A percentile compares a stretch with the other conserved stretches of the same genome.
phyloP scores from a whole-genome alignment of 768 basidiomycete species.

The Xanthoconium purpureum region DNA sequence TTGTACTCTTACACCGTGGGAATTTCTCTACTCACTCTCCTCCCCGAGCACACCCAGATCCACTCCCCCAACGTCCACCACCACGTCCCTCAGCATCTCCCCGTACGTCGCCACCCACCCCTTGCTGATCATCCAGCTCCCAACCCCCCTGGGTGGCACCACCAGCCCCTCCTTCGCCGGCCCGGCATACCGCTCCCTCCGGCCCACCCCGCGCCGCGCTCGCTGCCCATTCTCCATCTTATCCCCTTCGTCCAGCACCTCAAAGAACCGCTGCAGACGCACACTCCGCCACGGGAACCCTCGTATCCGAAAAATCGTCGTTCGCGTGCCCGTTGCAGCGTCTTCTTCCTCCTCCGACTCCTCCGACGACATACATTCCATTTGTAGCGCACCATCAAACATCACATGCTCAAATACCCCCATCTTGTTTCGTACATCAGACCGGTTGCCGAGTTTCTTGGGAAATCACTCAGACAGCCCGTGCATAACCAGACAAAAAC shows the following conservation, averaged over 20 bases:
- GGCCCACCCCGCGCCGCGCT: conserved; percentile 58
- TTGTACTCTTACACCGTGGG: conserved; percentile 9
- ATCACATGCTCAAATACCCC: conserved; percentile 54
- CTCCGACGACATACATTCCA: conserved; percentile 80
- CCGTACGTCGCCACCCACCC: conserved; percentile 53
- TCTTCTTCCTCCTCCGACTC: conserved; percentile 61
- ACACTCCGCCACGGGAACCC: conserved; percentile 68
- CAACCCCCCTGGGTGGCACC: conserved; percentile 62
- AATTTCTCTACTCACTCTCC: conserved; percentile 43
- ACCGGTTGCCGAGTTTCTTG: conserved; percentile 69
- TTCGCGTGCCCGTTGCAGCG: conserved; percentile 24
- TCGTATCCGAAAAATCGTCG: conserved; percentile 48
- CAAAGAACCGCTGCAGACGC: conserved; percentile 59
- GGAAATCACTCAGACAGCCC: neutral
- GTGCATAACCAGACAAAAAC: conserved; percentile 20
- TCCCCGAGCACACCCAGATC: conserved; percentile 56
- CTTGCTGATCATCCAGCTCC: conserved; percentile 75
- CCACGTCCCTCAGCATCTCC: conserved; percentile 45
- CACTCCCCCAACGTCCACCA: conserved; percentile 44
- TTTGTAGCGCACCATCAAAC: conserved; percentile 68
- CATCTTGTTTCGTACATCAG: conserved; percentile 54
- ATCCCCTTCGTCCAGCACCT: conserved; percentile 58
- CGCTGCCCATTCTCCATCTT: conserved; percentile 40
- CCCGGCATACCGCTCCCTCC: conserved; percentile 52
- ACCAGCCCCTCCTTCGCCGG: conserved; percentile 52